These are phyloP conservation scores for Chlorociboria aeruginascens DNA, from an alignment of 495 filamentous ascomycete genomes.

Conservation along the genomic window DNA sequence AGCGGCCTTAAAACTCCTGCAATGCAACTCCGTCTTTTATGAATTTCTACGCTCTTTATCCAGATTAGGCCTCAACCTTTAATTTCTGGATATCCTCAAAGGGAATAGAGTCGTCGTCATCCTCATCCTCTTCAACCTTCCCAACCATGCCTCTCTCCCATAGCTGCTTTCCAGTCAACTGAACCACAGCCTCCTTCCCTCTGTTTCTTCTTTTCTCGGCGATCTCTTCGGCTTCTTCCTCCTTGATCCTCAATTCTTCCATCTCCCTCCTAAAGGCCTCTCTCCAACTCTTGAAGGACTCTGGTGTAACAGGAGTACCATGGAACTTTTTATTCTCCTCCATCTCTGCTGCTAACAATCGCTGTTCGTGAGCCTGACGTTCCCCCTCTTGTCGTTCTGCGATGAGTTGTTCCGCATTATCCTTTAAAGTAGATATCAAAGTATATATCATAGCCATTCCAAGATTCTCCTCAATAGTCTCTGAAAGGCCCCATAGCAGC, in stretches of 20 bases:
- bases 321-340: constrained; percentile 96
- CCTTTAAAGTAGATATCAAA: constrained; percentile 74
- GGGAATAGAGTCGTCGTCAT: constrained; percentile 39
- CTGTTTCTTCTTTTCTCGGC: constrained; percentile 68
- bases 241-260: constrained; percentile 51
- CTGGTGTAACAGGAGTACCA: constrained; percentile 72
- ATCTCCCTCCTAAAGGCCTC: constrained; percentile 67
- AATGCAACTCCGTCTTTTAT: constrained; percentile 19
- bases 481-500: constrained; percentile 55
- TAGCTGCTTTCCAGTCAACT: constrained; percentile 67
- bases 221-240: constrained; percentile 58
- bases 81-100: constrained; percentile 53
- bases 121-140: constrained; percentile 64
- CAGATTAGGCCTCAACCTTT: constrained; percentile 42
- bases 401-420: constrained; percentile 72
- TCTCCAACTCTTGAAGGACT: constrained; percentile 77
- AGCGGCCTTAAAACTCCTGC: background rate
- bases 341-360: constrained; percentile 59
- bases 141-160: constrained; percentile 76
- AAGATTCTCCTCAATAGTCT: constrained; percentile 74
- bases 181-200: constrained; percentile 43
- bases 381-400: constrained; percentile 51
- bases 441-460: constrained; percentile 99
- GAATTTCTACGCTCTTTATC: constrained; percentile 8
- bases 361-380: constrained; percentile 49